These are phyloP conservation scores for Pseudogymnoascus sp. DNA, from an alignment of 2,329 filamentous ascomycete species.

Conservation along the genomic window DNA sequence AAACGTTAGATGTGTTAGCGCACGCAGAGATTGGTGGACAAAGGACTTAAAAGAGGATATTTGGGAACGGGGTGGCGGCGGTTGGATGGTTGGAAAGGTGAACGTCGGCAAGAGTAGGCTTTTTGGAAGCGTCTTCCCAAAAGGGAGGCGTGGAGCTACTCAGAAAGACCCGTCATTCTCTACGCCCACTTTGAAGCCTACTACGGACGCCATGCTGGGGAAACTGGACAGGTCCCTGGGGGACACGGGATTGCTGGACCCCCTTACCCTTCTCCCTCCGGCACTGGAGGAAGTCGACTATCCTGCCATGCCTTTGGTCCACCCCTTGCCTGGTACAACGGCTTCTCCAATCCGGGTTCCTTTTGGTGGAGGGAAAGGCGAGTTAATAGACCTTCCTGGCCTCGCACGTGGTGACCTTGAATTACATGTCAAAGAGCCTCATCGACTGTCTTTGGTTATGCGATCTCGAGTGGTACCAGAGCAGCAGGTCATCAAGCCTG, in stretches of 20 bases:
- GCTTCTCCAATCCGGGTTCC: constrained; percentile 90
- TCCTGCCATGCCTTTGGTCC: constrained; percentile 79
- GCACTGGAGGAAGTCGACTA: constrained; percentile 64
- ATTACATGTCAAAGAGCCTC: constrained; percentile 57
- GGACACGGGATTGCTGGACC: constrained; percentile 16
- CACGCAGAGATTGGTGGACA: constrained; percentile 86
- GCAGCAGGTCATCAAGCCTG: constrained; percentile 64
- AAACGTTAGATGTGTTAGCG: constrained; percentile 79
- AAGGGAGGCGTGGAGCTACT: constrained; percentile 43
- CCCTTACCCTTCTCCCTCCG: constrained; percentile 61
- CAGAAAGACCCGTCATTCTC: constrained; percentile 23
- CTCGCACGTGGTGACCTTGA: constrained; percentile 68
- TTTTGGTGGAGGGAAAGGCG: constrained; percentile 77
- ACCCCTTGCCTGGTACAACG: constrained; percentile 82
- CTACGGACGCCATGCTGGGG: background rate
- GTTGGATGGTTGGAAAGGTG: constrained; percentile 96
- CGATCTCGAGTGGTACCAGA: constrained; percentile 63
- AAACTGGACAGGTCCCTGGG: background rate
- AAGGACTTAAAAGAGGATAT: constrained; percentile 79
- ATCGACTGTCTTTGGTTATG: constrained; percentile 69
- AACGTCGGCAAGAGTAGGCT: constrained; percentile 96
- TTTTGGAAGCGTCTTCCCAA: constrained; percentile 81
- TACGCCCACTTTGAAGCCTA: background rate
- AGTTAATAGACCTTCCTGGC: constrained; percentile 88
- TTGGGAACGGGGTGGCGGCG: constrained; percentile 71